Conservation (phyloP, 371 early-diverging fungal genomes). For the Rozella allomycis region DNA sequence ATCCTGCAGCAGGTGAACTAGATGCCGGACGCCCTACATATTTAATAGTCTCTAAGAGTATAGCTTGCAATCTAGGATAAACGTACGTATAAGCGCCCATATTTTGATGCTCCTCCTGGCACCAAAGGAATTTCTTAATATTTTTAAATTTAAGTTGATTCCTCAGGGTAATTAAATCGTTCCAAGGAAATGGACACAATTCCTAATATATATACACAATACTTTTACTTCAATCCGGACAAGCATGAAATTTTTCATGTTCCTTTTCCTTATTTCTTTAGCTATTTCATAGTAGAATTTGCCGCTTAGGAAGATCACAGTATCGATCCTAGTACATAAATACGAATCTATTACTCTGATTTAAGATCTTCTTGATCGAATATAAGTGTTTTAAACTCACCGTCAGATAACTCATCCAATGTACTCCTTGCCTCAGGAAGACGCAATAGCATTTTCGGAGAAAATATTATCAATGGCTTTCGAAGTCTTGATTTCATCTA, state of each 20-base stretch:
- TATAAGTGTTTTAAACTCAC: conserved; percentile 59
- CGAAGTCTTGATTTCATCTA: conserved; percentile 52
- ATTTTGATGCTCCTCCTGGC: conserved; percentile 89
- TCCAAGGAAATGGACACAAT: conserved; percentile 73
- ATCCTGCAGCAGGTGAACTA: conserved; percentile 54
- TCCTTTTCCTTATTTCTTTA: conserved; percentile 42
- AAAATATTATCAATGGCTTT: conserved; percentile 71
- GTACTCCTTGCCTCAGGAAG: conserved; percentile 30
- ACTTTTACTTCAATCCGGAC: conserved; percentile 76
- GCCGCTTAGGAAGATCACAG: conserved; percentile 64
- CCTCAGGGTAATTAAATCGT: conserved; percentile 40
- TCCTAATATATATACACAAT: too few species aligned
- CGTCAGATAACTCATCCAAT: too few species aligned
- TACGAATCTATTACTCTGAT: conserved; percentile 1
- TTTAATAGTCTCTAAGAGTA: conserved; percentile 32
- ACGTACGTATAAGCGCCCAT: conserved; percentile 70
- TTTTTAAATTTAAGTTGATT: conserved; percentile 3
- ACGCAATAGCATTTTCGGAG: conserved; percentile 64
- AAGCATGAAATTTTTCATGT: conserved; percentile 48
- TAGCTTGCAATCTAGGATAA: conserved; percentile 52
- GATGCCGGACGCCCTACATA: conserved; percentile 49
- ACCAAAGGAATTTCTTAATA: conserved; percentile 48
- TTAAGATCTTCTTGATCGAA: conserved; percentile 22
- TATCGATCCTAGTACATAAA: conserved; percentile 38
- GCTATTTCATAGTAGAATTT: conserved; percentile 75